A percentile compares a stretch with the other conserved stretches of the same genome.
Evolutionary conservation across 768 basidiomycete genomes (phyloP).

Genomic region (Floccularia luteovirens): DNA sequence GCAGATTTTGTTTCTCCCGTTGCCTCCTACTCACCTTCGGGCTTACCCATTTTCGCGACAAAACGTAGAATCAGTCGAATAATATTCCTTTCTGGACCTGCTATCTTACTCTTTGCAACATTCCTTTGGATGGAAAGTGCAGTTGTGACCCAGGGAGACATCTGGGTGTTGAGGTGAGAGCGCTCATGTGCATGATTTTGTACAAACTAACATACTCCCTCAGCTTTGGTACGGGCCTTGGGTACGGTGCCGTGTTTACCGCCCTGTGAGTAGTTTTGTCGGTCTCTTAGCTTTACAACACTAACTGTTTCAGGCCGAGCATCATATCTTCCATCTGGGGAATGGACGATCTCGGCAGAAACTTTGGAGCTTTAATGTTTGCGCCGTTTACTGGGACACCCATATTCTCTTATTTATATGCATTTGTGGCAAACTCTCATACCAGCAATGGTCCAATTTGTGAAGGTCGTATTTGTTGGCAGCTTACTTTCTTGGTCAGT

Average conservation of each 20-base stretch:
- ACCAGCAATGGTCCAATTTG: conserved; percentile 39
- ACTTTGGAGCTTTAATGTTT: conserved; percentile 70
- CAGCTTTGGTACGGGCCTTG: conserved; percentile 59
- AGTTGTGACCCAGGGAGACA: conserved; percentile 35
- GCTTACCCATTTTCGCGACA: conserved; percentile 25
- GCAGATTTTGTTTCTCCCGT: conserved; percentile 71
- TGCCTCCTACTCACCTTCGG: conserved; percentile 31
- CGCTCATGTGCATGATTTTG: conserved; percentile 1
- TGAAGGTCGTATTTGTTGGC: conserved; percentile 56
- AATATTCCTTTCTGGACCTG: conserved; percentile 45
- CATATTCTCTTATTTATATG: conserved; percentile 73
- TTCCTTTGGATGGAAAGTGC: conserved; percentile 49
- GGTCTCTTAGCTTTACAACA: background rate
- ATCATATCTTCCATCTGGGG: conserved; percentile 73
- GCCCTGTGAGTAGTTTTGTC: conserved; percentile 43
- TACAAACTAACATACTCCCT: conserved; percentile 5
- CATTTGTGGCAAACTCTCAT: conserved; percentile 52
- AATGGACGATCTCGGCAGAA: conserved; percentile 57
- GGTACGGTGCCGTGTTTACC: conserved; percentile 68
- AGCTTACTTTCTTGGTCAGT: conserved; percentile 52
- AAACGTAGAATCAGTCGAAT: conserved; percentile 56
- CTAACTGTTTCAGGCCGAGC: conserved; percentile 43
- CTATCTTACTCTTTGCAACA: conserved; percentile 38
- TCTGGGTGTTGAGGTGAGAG: conserved; percentile 69
- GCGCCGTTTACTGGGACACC: conserved; percentile 73